Base-by-base conservation (phyloP, 2,329 filamentous ascomycete species). In the Penicillium digitatum region DNA sequence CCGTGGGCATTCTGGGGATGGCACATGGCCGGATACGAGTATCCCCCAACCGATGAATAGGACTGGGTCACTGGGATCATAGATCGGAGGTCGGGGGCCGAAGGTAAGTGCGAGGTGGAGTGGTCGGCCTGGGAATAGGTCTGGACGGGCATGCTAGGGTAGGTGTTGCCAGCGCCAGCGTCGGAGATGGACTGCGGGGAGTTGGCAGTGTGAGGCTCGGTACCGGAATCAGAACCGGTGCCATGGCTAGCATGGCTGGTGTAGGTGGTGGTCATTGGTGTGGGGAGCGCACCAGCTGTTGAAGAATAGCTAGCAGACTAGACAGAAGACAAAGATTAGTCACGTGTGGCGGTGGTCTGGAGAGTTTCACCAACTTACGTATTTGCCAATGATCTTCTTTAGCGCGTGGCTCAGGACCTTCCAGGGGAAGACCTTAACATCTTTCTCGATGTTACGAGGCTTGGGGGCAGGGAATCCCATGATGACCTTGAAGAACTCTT, bases 361-460 rank as follows among this genome's bases (percentile, higher is more conserved):
- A 8, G 34, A 45, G 24, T n/a, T 40, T 56, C 48, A 54, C 57
- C 56, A 59, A 82, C 84, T 76, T 77, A 85, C 84, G 74, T 97
- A 99, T 87, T 99, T 99, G 67, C 90, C 87, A 71, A 99, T 95
- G 68, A 99, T 97, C 80, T 99, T 99, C 82, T 95, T 95, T 62
- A 99, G 81, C 0, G 94, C 93, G 57, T 86, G 83, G 46, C 84
- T 83, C 42, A 99, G 81, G 57, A 94, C 90, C 74, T 91, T 94
- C 94, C 94, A 99, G 5, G 91, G 88, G 69, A 97, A 99, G 12
- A 97, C 94, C 77, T 99, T 99, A 70, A 99, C 92, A 68, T 97
- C 93, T 78, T 99, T 99, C 78, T 97, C 94, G 62, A 99, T 99
- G 69, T 97, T 96, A 59, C 94, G 83, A 18, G 94, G 94, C 75